phyloP scores from a whole-genome alignment of 2,329 filamentous ascomycete species.

The Aureobasidium namibiae region DNA sequence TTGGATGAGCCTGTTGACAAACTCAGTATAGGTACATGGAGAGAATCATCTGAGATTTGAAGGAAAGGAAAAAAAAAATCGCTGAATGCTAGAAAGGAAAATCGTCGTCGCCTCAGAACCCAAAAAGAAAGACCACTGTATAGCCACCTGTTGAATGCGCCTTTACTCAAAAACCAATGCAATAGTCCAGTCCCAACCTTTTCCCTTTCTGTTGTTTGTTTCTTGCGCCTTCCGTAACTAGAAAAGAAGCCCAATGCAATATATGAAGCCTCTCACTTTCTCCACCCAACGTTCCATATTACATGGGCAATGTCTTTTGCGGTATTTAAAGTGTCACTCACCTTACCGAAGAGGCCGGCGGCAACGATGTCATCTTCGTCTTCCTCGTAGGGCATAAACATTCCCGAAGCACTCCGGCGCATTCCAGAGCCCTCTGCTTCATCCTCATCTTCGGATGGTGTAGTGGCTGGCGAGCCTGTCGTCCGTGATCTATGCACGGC shows the following conservation, averaged over 20 bases:
- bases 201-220: background rate
- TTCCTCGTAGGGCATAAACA: conserved; percentile 85
- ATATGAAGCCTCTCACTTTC: conserved; percentile 33
- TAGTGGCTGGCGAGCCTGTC: conserved; percentile 23
- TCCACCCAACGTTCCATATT: conserved; percentile 60
- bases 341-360: conserved; percentile 62
- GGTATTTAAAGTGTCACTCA: conserved; percentile 69
- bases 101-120: background rate
- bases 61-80: conserved; percentile 1
- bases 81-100: background rate
- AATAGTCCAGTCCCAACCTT: conserved; percentile 2
- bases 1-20: background rate
- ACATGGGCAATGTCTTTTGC: conserved; percentile 57
- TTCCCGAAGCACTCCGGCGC: conserved; percentile 72
- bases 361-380: conserved; percentile 51
- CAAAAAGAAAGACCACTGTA: background rate
- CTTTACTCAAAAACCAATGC: conserved; percentile 4
- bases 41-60: background rate
- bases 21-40: background rate
- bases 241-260: background rate
- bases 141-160: conserved; percentile 7
- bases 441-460: conserved; percentile 36
- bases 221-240: background rate
- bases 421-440: conserved; percentile 47
- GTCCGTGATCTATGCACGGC: conserved; percentile 23